phyloP scores from a whole-genome alignment of 1,139 yeast species.

The Nakaseomyces glabratus region DNA sequence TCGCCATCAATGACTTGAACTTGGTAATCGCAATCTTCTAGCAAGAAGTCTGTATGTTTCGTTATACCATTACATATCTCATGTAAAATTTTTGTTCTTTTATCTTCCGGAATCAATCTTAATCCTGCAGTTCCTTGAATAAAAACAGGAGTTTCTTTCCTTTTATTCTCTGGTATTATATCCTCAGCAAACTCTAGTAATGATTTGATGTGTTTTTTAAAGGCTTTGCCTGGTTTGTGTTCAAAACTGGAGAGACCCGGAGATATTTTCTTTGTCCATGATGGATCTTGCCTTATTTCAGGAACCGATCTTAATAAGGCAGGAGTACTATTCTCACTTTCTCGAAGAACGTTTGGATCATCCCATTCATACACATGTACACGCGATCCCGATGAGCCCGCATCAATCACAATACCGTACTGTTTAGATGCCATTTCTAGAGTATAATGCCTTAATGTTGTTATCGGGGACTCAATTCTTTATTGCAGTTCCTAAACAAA shows the following conservation, averaged over 20 bases:
- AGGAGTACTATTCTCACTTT: constrained; percentile 17
- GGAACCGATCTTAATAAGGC: constrained; percentile 48
- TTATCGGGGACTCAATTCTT: too few relatives aligned
- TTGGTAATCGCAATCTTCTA: constrained; percentile 48
- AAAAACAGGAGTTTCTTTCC: constrained; percentile 56
- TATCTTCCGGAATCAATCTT: constrained; percentile 48
- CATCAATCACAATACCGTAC: constrained; percentile 70
- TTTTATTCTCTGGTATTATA: constrained; percentile 47
- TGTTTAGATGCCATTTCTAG: too few relatives aligned
- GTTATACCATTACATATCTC: constrained; percentile 45
- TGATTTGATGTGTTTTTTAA: constrained; percentile 51
- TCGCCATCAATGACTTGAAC: constrained; percentile 72
- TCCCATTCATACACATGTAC: constrained; percentile 63
- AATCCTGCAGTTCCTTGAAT: constrained; percentile 78
- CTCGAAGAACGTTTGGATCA: constrained; percentile 34
- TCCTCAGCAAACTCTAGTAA: constrained; percentile 50
- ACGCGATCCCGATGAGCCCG: constrained; percentile 77
- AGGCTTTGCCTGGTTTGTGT: constrained; percentile 42
- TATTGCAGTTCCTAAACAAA: too few relatives aligned
- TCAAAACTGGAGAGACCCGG: constrained; percentile 64
- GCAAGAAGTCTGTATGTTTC: constrained; percentile 42
- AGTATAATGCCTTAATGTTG: too few relatives aligned
- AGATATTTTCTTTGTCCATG: constrained; percentile 52
- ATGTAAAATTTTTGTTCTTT: constrained; percentile 39
- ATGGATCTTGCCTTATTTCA: constrained; percentile 45